Evolutionary conservation across 2,329 filamentous ascomycete species (phyloP).

Genomic region (Intubia oerlemansii): DNA sequence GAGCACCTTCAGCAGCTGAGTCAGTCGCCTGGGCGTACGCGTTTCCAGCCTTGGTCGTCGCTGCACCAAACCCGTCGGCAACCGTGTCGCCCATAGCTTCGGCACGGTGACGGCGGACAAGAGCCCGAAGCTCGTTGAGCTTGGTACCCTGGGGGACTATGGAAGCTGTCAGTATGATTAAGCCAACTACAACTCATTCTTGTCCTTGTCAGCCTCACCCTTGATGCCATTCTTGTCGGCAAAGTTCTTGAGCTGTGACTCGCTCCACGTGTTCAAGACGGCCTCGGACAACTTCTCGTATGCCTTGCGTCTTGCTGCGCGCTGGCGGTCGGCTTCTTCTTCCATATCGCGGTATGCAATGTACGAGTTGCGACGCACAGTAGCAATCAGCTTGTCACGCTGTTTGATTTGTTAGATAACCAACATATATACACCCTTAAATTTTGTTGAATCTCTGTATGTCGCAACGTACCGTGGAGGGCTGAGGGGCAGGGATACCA

Average conservation of each 20-base stretch:
- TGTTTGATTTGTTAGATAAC: too few species aligned
- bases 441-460: background rate
- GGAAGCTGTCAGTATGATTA: too few species aligned
- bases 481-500: slow-evolving; percentile 71
- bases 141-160: slow-evolving; percentile 81
- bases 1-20: slow-evolving; percentile 35
- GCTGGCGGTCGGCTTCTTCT: slow-evolving; percentile 31
- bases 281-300: slow-evolving; percentile 61
- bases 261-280: slow-evolving; percentile 77
- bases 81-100: slow-evolving; percentile 46
- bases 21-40: slow-evolving; percentile 58
- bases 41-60: slow-evolving; percentile 56
- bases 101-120: slow-evolving; percentile 73
- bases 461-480: slow-evolving; percentile 29
- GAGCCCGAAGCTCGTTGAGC: slow-evolving; percentile 69
- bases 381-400: slow-evolving; percentile 75
- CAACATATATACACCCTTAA: too few species aligned
- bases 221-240: slow-evolving; percentile 77
- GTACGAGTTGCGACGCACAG: slow-evolving; percentile 77
- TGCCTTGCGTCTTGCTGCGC: slow-evolving; percentile 23
- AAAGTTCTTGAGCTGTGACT: slow-evolving; percentile 77
- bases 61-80: slow-evolving; percentile 41
- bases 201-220: slow-evolving; percentile 16
- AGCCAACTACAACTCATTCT: background rate
- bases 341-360: slow-evolving; percentile 50